A percentile compares a stretch with the other conserved stretches of the same genome.
Evolutionary conservation across 2,329 filamentous ascomycete genomes (phyloP).

Genomic region (Penicillium digitatum): DNA sequence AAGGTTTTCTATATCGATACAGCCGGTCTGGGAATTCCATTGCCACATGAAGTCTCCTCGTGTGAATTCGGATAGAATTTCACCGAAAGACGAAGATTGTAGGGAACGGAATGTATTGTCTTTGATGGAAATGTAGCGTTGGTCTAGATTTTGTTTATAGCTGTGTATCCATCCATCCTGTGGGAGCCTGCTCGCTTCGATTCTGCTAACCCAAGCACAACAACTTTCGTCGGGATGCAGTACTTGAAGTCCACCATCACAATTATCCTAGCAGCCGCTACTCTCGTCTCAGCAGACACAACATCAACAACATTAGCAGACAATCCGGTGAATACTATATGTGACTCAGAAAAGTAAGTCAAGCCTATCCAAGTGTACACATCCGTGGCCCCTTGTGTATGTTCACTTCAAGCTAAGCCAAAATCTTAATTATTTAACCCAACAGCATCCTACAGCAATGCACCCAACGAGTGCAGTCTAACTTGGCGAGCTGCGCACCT

Average conservation of each 20-base stretch:
- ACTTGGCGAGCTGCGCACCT: constrained; percentile 6
- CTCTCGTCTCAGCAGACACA: background rate
- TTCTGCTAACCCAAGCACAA: background rate
- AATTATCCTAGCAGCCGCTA: background rate
- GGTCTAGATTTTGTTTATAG: background rate
- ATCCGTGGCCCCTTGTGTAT: background rate
- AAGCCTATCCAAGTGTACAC: background rate
- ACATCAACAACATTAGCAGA: background rate
- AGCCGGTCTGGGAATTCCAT: background rate
- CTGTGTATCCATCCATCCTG: background rate
- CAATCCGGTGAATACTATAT: background rate
- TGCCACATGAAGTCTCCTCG: background rate
- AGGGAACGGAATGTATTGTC: constrained; percentile 5
- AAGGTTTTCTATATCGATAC: background rate
- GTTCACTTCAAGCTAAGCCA: background rate
- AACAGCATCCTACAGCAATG: background rate
- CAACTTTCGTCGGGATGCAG: background rate
- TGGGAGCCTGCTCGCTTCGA: too few species aligned
- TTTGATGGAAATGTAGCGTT: background rate
- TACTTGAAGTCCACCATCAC: background rate
- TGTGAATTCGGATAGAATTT: background rate
- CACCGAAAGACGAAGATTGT: background rate
- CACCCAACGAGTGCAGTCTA: constrained; percentile 1
- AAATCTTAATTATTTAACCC: background rate
- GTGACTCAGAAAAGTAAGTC: background rate